These are phyloP conservation scores for Dicorynia guianensis DNA, from an alignment of 306 rosid species.

Conservation along the genomic window DNA sequence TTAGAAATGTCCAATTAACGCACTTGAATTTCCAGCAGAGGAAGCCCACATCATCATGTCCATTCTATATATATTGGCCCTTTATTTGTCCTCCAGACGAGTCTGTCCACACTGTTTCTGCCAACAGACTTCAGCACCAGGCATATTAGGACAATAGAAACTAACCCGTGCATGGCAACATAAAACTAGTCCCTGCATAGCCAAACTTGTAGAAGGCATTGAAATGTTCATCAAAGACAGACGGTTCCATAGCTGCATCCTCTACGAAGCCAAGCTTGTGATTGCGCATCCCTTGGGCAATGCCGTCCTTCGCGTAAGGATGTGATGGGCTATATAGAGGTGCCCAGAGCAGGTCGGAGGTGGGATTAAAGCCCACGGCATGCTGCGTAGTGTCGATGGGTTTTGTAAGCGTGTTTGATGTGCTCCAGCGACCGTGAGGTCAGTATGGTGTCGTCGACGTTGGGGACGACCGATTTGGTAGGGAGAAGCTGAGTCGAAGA, in stretches of 20 bases:
- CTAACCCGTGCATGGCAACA: no score
- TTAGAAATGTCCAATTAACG: no score
- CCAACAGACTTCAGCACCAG: no score
- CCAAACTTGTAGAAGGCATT: slow-evolving; percentile 89
- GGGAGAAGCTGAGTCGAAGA: slow-evolving; percentile 84
- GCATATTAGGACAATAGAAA: no score
- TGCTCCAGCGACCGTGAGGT: slow-evolving; percentile 69
- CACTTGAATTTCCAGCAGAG: no score
- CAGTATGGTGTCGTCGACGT: slow-evolving; percentile 89
- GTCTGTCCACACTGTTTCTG: no score
- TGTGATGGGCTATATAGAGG: slow-evolving; percentile 91
- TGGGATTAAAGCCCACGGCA: slow-evolving; percentile 78
- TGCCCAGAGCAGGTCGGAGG: slow-evolving; percentile 92
- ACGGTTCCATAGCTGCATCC: slow-evolving; percentile 84
- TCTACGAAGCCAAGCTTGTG: slow-evolving; percentile 97
- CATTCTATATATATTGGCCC: no score
- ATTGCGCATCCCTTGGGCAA: slow-evolving; percentile 94
- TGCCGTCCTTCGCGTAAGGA: slow-evolving; percentile 92
- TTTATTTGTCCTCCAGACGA: no score
- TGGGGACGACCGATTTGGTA: slow-evolving; percentile 75
- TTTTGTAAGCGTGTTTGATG: slow-evolving; percentile 43
- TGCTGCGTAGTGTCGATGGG: slow-evolving; percentile 90
- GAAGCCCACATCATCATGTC: no score
- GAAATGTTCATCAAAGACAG: slow-evolving; percentile 92
- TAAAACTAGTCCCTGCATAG: no score